A percentile compares a stretch with the other conserved stretches of the same genome.
Conservation (phyloP, 2,329 filamentous ascomycete species). For the Aspergillus calidoustus region DNA sequence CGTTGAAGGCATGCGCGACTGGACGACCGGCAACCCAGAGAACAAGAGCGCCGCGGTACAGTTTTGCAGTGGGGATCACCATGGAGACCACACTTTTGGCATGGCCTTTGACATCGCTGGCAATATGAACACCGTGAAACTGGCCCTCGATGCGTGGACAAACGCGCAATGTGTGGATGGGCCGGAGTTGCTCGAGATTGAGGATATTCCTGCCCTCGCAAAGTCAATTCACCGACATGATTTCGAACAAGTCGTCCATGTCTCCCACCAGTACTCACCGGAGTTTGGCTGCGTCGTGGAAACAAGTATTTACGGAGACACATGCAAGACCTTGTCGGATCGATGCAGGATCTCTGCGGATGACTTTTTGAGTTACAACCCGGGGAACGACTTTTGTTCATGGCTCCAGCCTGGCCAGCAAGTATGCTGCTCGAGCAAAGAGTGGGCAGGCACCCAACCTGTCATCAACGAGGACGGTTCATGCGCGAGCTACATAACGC, state of each 20-base stretch:
- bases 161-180: background rate
- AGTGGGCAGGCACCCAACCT: conserved; percentile 30
- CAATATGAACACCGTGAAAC: background rate
- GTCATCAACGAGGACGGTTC: conserved; percentile 42
- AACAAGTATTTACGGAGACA: conserved; percentile 33
- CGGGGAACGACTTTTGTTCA: conserved; percentile 28
- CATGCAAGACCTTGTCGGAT: conserved; percentile 42
- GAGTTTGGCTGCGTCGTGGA: background rate
- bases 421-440: conserved; percentile 26
- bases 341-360: conserved; percentile 45
- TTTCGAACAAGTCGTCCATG: background rate
- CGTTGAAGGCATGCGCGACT: background rate
- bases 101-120: conserved; percentile 3
- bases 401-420: conserved; percentile 36
- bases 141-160: background rate
- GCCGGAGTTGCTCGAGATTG: background rate
- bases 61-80: background rate
- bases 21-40: background rate
- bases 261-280: background rate
- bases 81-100: conserved; percentile 11
- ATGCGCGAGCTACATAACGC: conserved; percentile 43
- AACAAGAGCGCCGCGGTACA: background rate
- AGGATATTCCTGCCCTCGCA: background rate
- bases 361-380: conserved; percentile 49
- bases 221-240: background rate